Conservation (phyloP, 2,329 filamentous ascomycete genomes). For the Graphilbum sp. region DNA sequence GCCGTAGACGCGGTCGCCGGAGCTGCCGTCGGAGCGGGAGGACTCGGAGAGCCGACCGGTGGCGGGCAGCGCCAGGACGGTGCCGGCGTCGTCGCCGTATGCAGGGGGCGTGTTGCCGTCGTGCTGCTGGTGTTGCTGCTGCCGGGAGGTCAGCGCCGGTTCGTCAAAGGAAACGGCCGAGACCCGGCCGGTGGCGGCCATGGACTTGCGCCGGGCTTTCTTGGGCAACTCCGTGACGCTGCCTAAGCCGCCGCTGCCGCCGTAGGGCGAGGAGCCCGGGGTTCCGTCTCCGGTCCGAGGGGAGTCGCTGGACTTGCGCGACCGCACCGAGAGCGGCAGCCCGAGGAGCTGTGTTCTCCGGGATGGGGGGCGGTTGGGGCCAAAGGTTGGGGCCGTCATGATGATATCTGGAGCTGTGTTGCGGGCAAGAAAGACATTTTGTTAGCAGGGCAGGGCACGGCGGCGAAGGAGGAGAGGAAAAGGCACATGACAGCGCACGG, state of each 20-base stretch:
- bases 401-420: constrained; percentile 67
- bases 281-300: constrained; percentile 19
- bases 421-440: no score
- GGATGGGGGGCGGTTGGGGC: constrained; percentile 29
- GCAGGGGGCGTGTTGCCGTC: constrained; percentile 25
- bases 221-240: no score
- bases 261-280: no score
- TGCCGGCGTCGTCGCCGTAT: constrained; percentile 39
- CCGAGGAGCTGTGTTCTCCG: constrained; percentile 39
- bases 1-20: constrained; percentile 45
- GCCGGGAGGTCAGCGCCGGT: constrained; percentile 23
- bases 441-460: neutral
- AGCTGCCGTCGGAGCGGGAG: constrained; percentile 76
- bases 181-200: constrained; percentile 20
- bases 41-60: constrained; percentile 69
- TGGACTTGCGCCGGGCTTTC: constrained; percentile 25
- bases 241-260: no score
- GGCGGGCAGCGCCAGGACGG: constrained; percentile 45
- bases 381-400: constrained; percentile 73
- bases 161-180: constrained; percentile 44
- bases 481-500: constrained; percentile 4
- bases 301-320: constrained; percentile 35
- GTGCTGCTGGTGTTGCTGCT: constrained; percentile 1
- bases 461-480: neutral
- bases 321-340: constrained; percentile 34